phyloP scores from a whole-genome alignment of 257 asterid species.

The Nicotiana paniculata region DNA sequence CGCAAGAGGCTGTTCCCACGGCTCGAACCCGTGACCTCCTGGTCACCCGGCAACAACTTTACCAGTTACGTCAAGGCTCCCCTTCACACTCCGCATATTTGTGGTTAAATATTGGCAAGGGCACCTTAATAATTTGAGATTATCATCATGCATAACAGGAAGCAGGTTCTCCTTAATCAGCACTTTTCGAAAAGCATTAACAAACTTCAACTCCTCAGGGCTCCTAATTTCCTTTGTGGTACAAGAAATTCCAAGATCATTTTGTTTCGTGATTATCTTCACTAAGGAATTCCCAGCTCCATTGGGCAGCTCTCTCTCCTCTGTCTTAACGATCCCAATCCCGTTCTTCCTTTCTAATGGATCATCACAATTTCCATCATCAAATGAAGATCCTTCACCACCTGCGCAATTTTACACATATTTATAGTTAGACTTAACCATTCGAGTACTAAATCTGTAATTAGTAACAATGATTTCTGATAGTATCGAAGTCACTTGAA shows the following conservation, averaged over 20 bases:
- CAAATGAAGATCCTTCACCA: conserved; percentile 16
- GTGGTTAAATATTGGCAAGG: background rate
- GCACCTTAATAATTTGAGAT: conserved; percentile 59
- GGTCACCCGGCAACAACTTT: too few species aligned
- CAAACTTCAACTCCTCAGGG: conserved; percentile 38
- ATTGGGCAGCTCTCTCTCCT: conserved; percentile 28
- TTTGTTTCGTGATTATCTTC: conserved; percentile 26
- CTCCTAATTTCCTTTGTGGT: conserved; percentile 29
- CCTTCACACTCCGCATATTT: too few species aligned
- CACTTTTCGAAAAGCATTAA: conserved; percentile 51
- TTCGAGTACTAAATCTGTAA: background rate
- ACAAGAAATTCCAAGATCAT: conserved; percentile 26
- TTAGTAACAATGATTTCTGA: background rate
- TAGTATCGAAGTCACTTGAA: background rate
- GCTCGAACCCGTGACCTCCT: too few species aligned
- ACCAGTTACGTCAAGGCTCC: too few species aligned
- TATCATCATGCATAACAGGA: conserved; percentile 56
- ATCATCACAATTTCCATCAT: conserved; percentile 28
- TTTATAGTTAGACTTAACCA: background rate
- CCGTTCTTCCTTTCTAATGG: conserved; percentile 7
- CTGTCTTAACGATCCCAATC: conserved; percentile 29
- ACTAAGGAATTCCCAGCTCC: conserved; percentile 29
- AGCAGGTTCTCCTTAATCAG: conserved; percentile 47
- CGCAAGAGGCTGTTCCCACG: too few species aligned
- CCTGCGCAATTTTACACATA: conserved; percentile 24